These are phyloP conservation scores for Mortierella hygrophila DNA, from an alignment of 192 early-diverging fungal species.

Conservation along the genomic window DNA sequence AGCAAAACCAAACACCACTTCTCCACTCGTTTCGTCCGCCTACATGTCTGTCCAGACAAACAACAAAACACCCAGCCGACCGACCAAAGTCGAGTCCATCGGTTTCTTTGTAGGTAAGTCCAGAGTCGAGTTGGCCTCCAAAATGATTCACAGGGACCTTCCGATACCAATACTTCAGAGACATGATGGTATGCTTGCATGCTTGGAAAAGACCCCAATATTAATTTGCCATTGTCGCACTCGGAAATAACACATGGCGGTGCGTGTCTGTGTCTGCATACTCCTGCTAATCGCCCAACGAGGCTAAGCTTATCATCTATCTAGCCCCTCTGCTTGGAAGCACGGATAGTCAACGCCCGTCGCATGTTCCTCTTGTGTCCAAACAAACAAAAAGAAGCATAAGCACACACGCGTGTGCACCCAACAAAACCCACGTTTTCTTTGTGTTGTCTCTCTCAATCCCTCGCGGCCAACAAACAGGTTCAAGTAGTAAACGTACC, in stretches of 20 bases:
- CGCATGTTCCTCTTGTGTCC: neutral
- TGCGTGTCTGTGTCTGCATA: neutral
- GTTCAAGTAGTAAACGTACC: conserved; percentile 12
- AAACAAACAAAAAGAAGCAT: neutral
- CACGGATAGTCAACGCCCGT: neutral
- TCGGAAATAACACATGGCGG: neutral
- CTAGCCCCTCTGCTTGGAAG: neutral
- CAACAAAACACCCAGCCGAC: neutral
- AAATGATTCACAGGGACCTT: neutral
- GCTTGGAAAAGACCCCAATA: neutral
- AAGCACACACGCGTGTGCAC: neutral
- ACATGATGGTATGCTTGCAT: neutral
- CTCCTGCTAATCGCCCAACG: neutral
- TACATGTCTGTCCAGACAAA: too few relatives aligned
- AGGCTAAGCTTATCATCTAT: neutral
- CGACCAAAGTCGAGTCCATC: neutral
- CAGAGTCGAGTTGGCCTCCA: neutral
- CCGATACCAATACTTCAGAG: neutral
- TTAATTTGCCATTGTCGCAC: neutral
- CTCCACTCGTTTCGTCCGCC: neutral
- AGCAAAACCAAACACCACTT: neutral
- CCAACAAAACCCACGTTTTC: neutral
- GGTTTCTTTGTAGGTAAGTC: neutral
- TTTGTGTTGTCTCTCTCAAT: neutral
- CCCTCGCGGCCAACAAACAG: conserved; percentile 4